Evolutionary conservation across 768 basidiomycete species (phyloP).

Genomic region (Neoboletus subvelutipes): DNA sequence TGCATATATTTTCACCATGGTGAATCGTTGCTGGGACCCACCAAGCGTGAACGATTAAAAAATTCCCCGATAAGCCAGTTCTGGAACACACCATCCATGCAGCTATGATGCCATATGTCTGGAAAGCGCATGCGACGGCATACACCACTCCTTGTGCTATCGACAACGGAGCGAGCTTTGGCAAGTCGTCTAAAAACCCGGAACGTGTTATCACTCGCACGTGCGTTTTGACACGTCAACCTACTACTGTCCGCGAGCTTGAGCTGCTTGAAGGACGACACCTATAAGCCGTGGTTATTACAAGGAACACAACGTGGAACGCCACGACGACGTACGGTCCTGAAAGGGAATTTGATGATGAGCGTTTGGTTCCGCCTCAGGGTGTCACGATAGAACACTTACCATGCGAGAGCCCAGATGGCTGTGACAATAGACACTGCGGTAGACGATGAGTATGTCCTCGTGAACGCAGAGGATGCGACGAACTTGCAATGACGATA

Average conservation of each 20-base stretch:
- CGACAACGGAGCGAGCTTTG: conserved; percentile 52
- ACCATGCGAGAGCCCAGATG: conserved; percentile 66
- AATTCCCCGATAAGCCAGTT: not conserved
- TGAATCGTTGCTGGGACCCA: conserved; percentile 49
- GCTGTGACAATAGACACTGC: conserved; percentile 45
- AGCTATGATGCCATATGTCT: conserved; percentile 54
- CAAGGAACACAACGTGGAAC: not conserved
- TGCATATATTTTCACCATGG: conserved; percentile 55
- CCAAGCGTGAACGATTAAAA: not conserved
- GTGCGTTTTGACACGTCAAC: conserved; percentile 20
- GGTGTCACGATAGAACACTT: conserved; percentile 28
- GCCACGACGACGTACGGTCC: conserved; percentile 21
- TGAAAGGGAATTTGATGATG: not conserved
- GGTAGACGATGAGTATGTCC: not conserved
- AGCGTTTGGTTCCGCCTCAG: not conserved
- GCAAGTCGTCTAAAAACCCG: conserved; percentile 37
- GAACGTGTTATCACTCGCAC: not conserved
- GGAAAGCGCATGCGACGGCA: conserved; percentile 48
- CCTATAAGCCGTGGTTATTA: conserved; percentile 37
- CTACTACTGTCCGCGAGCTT: conserved; percentile 47
- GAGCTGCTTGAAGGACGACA: conserved; percentile 60
- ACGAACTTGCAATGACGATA: conserved; percentile 47
- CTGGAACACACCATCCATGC: conserved; percentile 46
- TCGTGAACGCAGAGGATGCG: conserved; percentile 12
- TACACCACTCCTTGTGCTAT: conserved; percentile 63